Evolutionary conservation across 805 yeast species (phyloP), one percentile per base, ranked within the genome.

Genomic region (Metschnikowia picachoensis): DNA sequence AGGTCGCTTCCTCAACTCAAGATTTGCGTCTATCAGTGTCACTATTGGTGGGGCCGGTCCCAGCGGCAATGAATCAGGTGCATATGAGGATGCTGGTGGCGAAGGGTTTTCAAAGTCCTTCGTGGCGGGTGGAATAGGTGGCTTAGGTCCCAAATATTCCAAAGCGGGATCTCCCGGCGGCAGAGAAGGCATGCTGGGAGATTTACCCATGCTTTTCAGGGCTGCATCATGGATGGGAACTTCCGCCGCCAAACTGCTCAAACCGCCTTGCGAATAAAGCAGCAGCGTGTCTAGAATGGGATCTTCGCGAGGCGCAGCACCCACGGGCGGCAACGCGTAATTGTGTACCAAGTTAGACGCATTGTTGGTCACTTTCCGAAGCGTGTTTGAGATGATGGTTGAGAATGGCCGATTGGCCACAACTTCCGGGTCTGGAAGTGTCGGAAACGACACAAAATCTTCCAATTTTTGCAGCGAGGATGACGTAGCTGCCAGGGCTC

Each of bases 391-490:
- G 49, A 72, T 57, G 31, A 72, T 60, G 11, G 61, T 58, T 10
- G 72, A 59, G 15, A 72, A 50, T 6, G 73, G 63, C 47, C 62
- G 61, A 44, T 62, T 50, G 38, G 62, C 59, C 14, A 64, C 67
- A 37, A 60, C 58, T 44, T 70, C 68, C 2, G 76, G 75, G 55
- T 72, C 75, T 8, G 76, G 73, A 16, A 72, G 56, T 8, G 68
- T 69, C 9, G 77, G 77, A 43, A 72, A 72, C 31, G 75, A 70
- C 35, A 64, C 63, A 48, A 63, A 72, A 53, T 71, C 76, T 13
- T 60, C 61, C 20, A 13, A 39, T 43, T 10, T 49, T 39, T 16
- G 37, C 43, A 30, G 33, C 8, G 12, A 35, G 4, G 28, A 15
- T 27, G 16, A 34, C 7, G 4, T 5, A 16, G 25, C 14, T 28